phyloP scores from a whole-genome alignment of 1,284 basidiomycete species.

The Schizopora paradoxa region DNA sequence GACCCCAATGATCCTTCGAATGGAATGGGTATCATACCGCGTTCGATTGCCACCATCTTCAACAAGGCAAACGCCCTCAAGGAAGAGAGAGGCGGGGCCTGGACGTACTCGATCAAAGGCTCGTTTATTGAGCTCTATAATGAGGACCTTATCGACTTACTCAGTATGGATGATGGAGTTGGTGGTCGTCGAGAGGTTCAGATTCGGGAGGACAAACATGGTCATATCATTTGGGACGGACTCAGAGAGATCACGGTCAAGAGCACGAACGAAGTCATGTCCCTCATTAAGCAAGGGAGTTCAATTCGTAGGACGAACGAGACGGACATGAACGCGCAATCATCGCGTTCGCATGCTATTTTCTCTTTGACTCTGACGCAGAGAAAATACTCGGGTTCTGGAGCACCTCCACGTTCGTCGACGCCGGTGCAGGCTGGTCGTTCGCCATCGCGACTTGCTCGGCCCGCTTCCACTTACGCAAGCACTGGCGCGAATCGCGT shows the following conservation, averaged over 20 bases:
- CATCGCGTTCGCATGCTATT: constrained; percentile 96
- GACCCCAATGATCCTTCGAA: constrained; percentile 71
- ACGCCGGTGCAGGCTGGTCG: constrained; percentile 71
- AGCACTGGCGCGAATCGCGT: constrained; percentile 43
- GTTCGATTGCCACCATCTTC: constrained; percentile 92
- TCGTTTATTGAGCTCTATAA: constrained; percentile 98
- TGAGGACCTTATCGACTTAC: constrained; percentile 90
- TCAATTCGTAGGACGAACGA: constrained; percentile 91
- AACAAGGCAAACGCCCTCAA: constrained; percentile 69
- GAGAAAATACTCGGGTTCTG: constrained; percentile 69
- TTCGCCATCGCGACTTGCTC: constrained; percentile 71
- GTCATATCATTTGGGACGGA: constrained; percentile 96
- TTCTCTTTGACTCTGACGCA: constrained; percentile 94
- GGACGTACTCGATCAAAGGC: constrained; percentile 74
- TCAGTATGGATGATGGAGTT: constrained; percentile 63
- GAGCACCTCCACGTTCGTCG: constrained; percentile 62
- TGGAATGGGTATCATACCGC: constrained; percentile 90
- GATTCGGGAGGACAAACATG: constrained; percentile 95
- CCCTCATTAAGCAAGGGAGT: constrained; percentile 81
- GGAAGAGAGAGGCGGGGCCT: constrained; percentile 65
- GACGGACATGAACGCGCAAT: constrained; percentile 98
- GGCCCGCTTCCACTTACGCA: constrained; percentile 67
- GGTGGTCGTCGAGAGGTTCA: constrained; percentile 78
- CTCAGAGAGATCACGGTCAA: constrained; percentile 86
- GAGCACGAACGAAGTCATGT: constrained; percentile 88